A percentile compares a stretch with the other conserved stretches of the same genome.
Evolutionary conservation across 2,329 filamentous ascomycete species (phyloP).

Genomic region (Fusarium goolgardi): DNA sequence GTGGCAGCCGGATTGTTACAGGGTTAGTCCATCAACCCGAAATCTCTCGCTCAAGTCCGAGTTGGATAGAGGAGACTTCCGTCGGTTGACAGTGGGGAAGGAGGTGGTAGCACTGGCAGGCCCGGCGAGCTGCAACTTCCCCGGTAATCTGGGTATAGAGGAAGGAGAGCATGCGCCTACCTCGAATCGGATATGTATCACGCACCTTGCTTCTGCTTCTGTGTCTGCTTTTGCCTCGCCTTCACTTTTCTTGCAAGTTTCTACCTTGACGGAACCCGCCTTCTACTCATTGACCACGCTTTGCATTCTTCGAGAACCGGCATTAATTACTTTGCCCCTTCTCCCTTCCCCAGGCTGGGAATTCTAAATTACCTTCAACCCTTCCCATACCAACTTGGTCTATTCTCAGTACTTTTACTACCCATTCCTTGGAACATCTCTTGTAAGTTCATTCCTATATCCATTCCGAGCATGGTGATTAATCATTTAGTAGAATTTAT

Average conservation of each 20-base stretch:
- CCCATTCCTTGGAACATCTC: constrained; percentile 3
- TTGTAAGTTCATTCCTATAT: constrained; percentile 29
- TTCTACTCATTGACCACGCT: constrained; percentile 6
- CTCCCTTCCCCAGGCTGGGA: constrained; percentile 19
- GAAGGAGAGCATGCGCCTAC: constrained; percentile 3
- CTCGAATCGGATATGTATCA: constrained; percentile 11
- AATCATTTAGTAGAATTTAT: constrained; percentile 22
- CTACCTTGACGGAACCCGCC: constrained; percentile 21
- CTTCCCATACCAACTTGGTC: not conserved
- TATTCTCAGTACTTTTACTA: constrained; percentile 13
- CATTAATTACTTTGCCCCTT: constrained; percentile 8
- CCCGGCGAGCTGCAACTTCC: constrained; percentile 18
- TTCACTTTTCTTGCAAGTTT: constrained; percentile 4
- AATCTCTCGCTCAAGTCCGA: constrained; percentile 21
- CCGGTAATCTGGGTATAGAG: not conserved
- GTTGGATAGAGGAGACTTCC: constrained; percentile 30
- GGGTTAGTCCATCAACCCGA: constrained; percentile 36
- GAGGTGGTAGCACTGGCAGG: constrained; percentile 22
- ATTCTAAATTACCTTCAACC: constrained; percentile 33
- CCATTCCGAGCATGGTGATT: constrained; percentile 23
- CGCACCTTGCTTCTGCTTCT: constrained; percentile 1
- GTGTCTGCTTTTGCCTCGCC: not conserved
- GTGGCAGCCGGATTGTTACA: constrained; percentile 41
- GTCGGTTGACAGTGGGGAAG: constrained; percentile 30
- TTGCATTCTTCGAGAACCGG: constrained; percentile 6